A percentile compares a stretch with the other conserved stretches of the same genome.
These are phyloP conservation scores for Sinapis alba DNA, from an alignment of 441 rosid genomes.

Conservation along the genomic window DNA sequence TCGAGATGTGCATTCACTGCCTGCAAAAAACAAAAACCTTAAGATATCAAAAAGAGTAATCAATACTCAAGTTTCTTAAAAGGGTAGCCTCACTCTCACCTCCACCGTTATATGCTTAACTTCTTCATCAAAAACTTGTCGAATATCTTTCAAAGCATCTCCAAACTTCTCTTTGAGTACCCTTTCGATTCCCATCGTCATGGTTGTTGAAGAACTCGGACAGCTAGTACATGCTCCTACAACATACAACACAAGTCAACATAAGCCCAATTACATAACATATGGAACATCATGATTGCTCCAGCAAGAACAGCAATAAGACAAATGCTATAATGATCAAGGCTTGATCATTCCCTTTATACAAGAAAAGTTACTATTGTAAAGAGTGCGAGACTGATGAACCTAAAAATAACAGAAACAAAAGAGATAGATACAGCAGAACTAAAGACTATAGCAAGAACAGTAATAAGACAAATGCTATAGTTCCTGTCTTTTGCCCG, in stretches of 20 bases:
- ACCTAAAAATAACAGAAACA: neutral
- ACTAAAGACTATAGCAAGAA: neutral
- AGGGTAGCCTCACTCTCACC: constrained; percentile 45
- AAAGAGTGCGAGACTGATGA: neutral
- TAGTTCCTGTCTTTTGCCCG: neutral
- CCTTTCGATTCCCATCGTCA: constrained; percentile 79
- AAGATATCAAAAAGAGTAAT: neutral
- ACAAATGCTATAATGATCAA: too few relatives aligned
- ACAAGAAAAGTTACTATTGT: too few relatives aligned
- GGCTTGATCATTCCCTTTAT: too few relatives aligned
- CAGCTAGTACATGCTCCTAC: constrained; percentile 69
- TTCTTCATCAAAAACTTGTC: constrained; percentile 75
- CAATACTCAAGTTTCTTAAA: neutral
- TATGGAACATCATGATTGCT: neutral
- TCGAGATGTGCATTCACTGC: constrained; percentile 87
- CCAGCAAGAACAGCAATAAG: neutral
- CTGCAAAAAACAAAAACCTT: constrained; percentile 44
- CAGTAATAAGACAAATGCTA: neutral
- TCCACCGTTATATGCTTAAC: constrained; percentile 58
- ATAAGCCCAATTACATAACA: neutral
- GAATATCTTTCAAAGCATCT: constrained; percentile 78
- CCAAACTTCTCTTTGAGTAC: constrained; percentile 92
- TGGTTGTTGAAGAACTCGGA: constrained; percentile 74
- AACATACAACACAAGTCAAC: neutral
- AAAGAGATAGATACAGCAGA: neutral